phyloP scores from a whole-genome alignment of 2,329 filamentous ascomycete genomes.

The Parastagonospora nodorum region DNA sequence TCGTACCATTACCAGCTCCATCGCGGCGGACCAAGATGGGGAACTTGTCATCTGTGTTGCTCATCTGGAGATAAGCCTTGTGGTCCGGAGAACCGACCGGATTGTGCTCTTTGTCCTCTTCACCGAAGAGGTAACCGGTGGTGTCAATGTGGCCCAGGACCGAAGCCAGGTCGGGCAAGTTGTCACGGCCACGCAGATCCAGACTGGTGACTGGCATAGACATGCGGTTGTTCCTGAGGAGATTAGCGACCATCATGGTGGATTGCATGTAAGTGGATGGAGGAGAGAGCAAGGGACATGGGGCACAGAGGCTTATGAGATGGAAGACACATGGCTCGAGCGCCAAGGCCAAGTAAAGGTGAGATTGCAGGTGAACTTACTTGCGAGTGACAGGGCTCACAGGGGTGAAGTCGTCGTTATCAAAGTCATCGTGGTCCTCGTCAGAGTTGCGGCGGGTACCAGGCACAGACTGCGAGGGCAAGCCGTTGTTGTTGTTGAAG shows the following conservation, averaged over 20 bases:
- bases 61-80: slow-evolving; percentile 72
- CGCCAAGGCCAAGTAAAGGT: slow-evolving; percentile 7
- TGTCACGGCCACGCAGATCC: slow-evolving; percentile 65
- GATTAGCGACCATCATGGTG: slow-evolving; percentile 12
- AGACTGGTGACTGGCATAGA: slow-evolving; percentile 86
- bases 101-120: slow-evolving; percentile 60
- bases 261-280: not conserved
- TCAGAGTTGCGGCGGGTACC: slow-evolving; percentile 85
- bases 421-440: slow-evolving; percentile 82
- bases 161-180: slow-evolving; percentile 51
- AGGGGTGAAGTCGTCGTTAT: slow-evolving; percentile 67
- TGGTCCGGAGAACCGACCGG: slow-evolving; percentile 66
- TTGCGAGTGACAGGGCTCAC: slow-evolving; percentile 41
- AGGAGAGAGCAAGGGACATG: slow-evolving; percentile 18
- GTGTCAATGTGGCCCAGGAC: slow-evolving; percentile 82
- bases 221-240: slow-evolving; percentile 77
- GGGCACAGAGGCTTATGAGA: not conserved
- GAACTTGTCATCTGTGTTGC: slow-evolving; percentile 81
- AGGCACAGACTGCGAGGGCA: slow-evolving; percentile 84
- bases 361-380: slow-evolving; percentile 33
- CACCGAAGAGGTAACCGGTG: slow-evolving; percentile 82
- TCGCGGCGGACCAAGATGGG: slow-evolving; percentile 77
- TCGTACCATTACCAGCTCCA: slow-evolving; percentile 58
- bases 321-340: not conserved
- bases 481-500: slow-evolving; percentile 63